These are phyloP conservation scores for Poa annua DNA, from an alignment of 176 grass and related monocot species.

Conservation along the genomic window DNA sequence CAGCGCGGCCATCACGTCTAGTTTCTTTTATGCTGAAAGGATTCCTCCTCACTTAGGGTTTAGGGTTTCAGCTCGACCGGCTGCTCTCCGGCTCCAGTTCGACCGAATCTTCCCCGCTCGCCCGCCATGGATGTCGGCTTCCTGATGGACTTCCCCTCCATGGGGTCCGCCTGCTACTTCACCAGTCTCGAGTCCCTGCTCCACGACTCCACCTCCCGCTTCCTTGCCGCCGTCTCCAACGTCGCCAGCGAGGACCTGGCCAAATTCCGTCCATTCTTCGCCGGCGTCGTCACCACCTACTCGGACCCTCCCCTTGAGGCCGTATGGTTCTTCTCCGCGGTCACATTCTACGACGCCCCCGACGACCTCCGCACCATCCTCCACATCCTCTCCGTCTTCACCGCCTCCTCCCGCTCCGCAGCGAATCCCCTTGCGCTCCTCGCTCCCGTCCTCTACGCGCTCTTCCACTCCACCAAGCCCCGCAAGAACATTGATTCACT, in stretches of 20 bases:
- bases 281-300: slow-evolving; percentile 63
- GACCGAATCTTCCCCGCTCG: slow-evolving; percentile 21
- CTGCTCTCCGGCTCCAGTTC: slow-evolving; percentile 34
- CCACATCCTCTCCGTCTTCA: slow-evolving; percentile 65
- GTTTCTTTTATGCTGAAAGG: too few species aligned
- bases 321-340: slow-evolving; percentile 87
- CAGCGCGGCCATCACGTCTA: too few species aligned
- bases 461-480: slow-evolving; percentile 65
- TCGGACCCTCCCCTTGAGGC: slow-evolving; percentile 78
- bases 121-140: slow-evolving; percentile 60
- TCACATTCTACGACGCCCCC: slow-evolving; percentile 68
- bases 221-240: slow-evolving; percentile 59
- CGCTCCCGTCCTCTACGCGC: slow-evolving; percentile 69
- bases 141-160: slow-evolving; percentile 55
- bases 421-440: slow-evolving; percentile 82
- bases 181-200: slow-evolving; percentile 69
- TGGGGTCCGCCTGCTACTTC: slow-evolving; percentile 50
- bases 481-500: slow-evolving; percentile 63
- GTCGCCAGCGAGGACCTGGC: slow-evolving; percentile 64
- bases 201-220: slow-evolving; percentile 68
- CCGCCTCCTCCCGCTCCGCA: slow-evolving; percentile 50
- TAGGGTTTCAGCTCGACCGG: slow-evolving; percentile 26
- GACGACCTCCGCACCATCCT: slow-evolving; percentile 63
- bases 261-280: slow-evolving; percentile 74
- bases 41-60: too few species aligned